Evolutionary conservation across 2,329 filamentous ascomycete genomes (phyloP), one percentile per base, ranked within the genome.

Genomic region (Monosporascus sp.): DNA sequence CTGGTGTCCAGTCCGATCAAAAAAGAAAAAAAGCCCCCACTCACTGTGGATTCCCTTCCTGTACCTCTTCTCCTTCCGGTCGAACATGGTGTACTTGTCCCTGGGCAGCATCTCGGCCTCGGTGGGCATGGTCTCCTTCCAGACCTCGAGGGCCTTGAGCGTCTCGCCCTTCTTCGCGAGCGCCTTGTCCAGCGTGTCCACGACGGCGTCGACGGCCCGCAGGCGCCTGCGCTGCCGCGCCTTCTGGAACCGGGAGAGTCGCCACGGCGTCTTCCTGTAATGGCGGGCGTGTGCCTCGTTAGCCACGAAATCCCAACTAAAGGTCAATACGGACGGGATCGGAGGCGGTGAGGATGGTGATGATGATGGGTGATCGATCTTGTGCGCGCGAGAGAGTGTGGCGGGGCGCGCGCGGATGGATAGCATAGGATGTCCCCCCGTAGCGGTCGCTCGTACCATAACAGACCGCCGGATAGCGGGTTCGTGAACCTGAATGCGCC

Each of bases 1-100:
- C 31, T 4, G 9, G 31, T 34, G 11, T 14, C 31, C 11, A 11
- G 31, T 34, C 9, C 5, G 11, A 14, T 34, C 9, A 34, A 14
- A 34, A 2, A 3, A 50, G 6, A 50, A 46, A 34, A 6, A 20
- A 42, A 11, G n/a, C n/a, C n/a, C n/a, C n/a, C 52, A 84, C 90
- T 64, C 81, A 96, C 92, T 97, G 75, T 97, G 93, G 71, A 99
- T 92, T 52, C 91, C 90, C 83, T 99, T 99, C 69, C 94, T 81
- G 72, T 97, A 99, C 64, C 83, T 86, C 84, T 92, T 96, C 70
- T 89, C 91, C 74, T 97, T 97, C 64, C 92, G 86, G 73, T 96
- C 93, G 73, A 97, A 99, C 66, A 99, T 88, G 27, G 90, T 96
- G 76, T 99, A 99, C 76, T 99, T 99, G 76, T 99, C 94, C 73